These are phyloP conservation scores for Elaeis oleifera DNA, from an alignment of 202 grass and related monocot genomes.

Conservation along the genomic window DNA sequence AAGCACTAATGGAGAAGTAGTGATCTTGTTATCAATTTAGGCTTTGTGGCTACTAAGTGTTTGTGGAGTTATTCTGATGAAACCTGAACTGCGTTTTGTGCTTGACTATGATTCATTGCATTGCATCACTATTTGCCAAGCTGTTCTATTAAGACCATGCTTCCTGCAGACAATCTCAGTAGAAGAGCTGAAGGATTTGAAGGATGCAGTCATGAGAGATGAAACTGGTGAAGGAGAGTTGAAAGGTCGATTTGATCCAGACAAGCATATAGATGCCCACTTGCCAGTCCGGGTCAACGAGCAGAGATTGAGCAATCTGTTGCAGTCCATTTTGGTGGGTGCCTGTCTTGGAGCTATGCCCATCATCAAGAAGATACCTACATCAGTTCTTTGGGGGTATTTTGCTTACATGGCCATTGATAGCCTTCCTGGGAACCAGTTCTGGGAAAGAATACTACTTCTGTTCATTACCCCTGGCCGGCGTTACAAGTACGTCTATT, in stretches of 20 bases:
- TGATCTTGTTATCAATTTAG: too few species aligned
- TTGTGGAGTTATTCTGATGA: too few species aligned
- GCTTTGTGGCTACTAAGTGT: too few species aligned
- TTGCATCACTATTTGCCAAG: background rate
- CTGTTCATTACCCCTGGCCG: slow-evolving; percentile 53
- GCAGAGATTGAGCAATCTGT: slow-evolving; percentile 77
- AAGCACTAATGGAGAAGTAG: too few species aligned
- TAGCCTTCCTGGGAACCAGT: slow-evolving; percentile 89
- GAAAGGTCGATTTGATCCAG: slow-evolving; percentile 45
- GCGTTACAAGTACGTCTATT: slow-evolving; percentile 60
- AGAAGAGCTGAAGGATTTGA: slow-evolving; percentile 64
- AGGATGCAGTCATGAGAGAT: slow-evolving; percentile 50
- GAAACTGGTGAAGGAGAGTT: slow-evolving; percentile 25
- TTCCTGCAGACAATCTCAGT: slow-evolving; percentile 40
- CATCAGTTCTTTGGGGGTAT: slow-evolving; percentile 89
- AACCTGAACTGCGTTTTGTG: too few species aligned
- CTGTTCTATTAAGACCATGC: background rate
- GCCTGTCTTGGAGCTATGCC: slow-evolving; percentile 77
- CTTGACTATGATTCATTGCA: background rate
- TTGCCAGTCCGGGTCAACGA: slow-evolving; percentile 88
- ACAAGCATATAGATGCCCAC: slow-evolving; percentile 69
- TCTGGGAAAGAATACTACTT: slow-evolving; percentile 78
- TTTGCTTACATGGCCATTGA: slow-evolving; percentile 96
- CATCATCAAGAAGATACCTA: slow-evolving; percentile 68
- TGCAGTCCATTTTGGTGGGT: slow-evolving; percentile 73